phyloP scores from a whole-genome alignment of 768 basidiomycete genomes.

The Serendipita sp. region DNA sequence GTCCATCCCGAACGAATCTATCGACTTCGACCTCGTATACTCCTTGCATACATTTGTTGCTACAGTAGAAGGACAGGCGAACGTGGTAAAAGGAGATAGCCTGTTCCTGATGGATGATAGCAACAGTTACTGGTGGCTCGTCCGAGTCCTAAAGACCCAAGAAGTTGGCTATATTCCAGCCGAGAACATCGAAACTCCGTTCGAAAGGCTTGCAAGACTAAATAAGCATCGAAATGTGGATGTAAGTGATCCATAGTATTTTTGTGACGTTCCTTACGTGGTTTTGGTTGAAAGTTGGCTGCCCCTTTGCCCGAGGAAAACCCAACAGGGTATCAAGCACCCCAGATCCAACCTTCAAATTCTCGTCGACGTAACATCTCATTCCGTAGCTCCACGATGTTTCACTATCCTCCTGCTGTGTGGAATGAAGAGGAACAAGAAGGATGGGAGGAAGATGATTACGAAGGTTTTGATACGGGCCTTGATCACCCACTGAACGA shows the following conservation, averaged over 20 bases:
- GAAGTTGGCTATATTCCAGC: slow-evolving; percentile 98
- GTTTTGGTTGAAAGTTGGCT: slow-evolving; percentile 35
- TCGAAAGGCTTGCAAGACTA: slow-evolving; percentile 82
- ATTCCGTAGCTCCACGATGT: slow-evolving; percentile 12
- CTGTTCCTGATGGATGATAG: slow-evolving; percentile 94
- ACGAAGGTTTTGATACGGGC: slow-evolving; percentile 41
- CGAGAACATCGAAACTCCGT: slow-evolving; percentile 98
- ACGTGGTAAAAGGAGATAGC: slow-evolving; percentile 95
- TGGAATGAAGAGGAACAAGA: slow-evolving; percentile 64
- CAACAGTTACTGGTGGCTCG: slow-evolving; percentile 99
- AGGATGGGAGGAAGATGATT: slow-evolving; percentile 37
- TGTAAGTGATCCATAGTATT: slow-evolving; percentile 30
- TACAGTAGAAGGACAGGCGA: slow-evolving; percentile 96
- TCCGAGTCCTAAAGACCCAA: slow-evolving; percentile 93
- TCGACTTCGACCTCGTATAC: slow-evolving; percentile 86
- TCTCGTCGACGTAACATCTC: background rate
- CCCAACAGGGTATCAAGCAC: slow-evolving; percentile 12
- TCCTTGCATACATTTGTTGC: slow-evolving; percentile 94
- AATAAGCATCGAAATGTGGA: slow-evolving; percentile 98
- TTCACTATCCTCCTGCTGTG: slow-evolving; percentile 66
- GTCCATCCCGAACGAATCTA: slow-evolving; percentile 79
- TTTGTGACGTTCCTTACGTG: background rate
- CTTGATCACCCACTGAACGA: slow-evolving; percentile 30
- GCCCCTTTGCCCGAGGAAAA: slow-evolving; percentile 53
- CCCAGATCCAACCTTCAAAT: slow-evolving; percentile 28